Evolutionary conservation across 768 basidiomycete genomes (phyloP), one percentile per base, ranked within the genome.

Genomic region (Obba rivulosa): DNA sequence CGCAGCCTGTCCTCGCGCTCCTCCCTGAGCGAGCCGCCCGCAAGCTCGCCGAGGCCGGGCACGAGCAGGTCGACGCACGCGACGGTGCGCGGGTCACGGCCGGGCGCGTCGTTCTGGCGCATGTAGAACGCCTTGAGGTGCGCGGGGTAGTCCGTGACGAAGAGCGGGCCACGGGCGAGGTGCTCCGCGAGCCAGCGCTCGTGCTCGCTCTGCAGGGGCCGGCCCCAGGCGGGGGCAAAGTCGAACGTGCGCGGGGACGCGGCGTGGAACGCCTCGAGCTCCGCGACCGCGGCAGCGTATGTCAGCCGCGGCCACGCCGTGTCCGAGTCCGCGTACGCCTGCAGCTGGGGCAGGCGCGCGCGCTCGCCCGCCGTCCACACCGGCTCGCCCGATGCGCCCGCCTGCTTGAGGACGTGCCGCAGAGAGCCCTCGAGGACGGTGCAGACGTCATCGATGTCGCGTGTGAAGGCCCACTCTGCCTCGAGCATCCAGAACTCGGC

Each of bases 401-500:
- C 35, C 21, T 46, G 20, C 23, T 35, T 21, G 5, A 49, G 40
- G 7, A 70, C 68, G 21, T 62, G 55, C 69, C 70, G 80, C 53
- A 77, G 72, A 45, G 67, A 72, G 17, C 66, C 72, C 61, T 89
- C 86, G 2, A 79, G 75, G 20, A 84, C 68, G 38, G 64, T 57
- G 63, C 83, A 79, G 16, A 87, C 64, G 36, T 75, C 71, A 2
- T 70, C 68, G 3, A 85, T 62, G 8, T 63, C 62, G 20, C 57
- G 55, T 18, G 72, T 68, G 60, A 82, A 87, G 0, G 82, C 82
- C 78, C 91, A 85, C 62, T 99, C 96, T 0, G 90, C 94, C 68
- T 99, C 96, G 46, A 97, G 80, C 96, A 99, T 99, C 88, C 92
- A 97, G 66, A 99, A 99, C 65, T 99, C 96, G 43, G 91, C 83